Conservation (phyloP, 176 grass and related monocot species). For the Aegilops speltoides region DNA sequence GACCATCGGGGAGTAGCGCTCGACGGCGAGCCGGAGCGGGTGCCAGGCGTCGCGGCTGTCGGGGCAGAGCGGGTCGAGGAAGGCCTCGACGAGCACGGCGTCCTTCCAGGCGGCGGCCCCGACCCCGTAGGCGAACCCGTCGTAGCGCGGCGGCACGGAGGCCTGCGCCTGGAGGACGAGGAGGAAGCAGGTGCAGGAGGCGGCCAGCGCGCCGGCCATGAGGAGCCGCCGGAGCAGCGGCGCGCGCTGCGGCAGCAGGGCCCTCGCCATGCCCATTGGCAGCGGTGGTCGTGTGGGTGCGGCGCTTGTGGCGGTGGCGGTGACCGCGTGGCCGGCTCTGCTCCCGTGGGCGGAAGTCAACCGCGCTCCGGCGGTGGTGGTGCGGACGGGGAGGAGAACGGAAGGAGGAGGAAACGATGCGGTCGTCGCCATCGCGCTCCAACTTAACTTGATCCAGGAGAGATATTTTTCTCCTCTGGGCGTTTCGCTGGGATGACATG, state of each 20-base stretch:
- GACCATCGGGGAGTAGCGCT: slow-evolving; percentile 52
- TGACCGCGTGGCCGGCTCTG: not conserved
- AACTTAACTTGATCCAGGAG: not conserved
- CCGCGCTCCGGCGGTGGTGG: not conserved
- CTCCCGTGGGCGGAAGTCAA: not conserved
- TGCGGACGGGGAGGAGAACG: not conserved
- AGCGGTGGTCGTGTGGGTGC: not conserved
- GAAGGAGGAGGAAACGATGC: not conserved
- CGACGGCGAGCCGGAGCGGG: slow-evolving; percentile 58
- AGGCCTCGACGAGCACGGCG: slow-evolving; percentile 79
- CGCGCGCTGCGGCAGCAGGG: not conserved
- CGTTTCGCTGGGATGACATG: too few species aligned
- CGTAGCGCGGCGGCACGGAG: slow-evolving; percentile 59
- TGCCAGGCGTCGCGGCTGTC: slow-evolving; percentile 83
- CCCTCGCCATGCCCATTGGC: slow-evolving; percentile 36
- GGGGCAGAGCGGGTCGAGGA: slow-evolving; percentile 87
- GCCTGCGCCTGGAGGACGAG: slow-evolving; percentile 48
- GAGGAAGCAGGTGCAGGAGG: slow-evolving; percentile 39
- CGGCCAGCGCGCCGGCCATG: slow-evolving; percentile 12
- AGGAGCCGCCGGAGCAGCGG: slow-evolving; percentile 41
- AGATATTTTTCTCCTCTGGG: not conserved
- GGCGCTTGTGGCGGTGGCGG: not conserved
- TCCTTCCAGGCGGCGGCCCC: slow-evolving; percentile 51
- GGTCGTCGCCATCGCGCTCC: not conserved
- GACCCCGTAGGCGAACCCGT: slow-evolving; percentile 66